phyloP scores from a whole-genome alignment of 805 yeast genomes.

The Lipomyces kockii region DNA sequence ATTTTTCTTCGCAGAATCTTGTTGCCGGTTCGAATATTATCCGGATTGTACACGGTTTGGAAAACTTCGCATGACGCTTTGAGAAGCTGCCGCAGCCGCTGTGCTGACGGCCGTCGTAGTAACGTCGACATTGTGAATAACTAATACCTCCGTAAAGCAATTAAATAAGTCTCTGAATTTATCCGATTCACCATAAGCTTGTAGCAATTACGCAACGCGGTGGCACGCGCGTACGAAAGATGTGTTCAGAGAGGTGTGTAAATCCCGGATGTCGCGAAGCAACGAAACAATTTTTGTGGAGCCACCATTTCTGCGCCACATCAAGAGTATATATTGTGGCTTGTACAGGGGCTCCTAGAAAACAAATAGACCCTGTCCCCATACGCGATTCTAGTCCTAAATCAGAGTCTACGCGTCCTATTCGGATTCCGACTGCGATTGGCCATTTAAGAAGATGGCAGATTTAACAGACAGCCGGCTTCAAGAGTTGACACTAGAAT shows the following conservation, averaged over 20 bases:
- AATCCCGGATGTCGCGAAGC: background rate
- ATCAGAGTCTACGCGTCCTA: background rate
- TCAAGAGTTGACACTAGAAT: conserved; percentile 10
- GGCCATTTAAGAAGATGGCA: background rate
- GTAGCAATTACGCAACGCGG: background rate
- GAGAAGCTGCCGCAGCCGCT: conserved; percentile 60
- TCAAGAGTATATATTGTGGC: background rate
- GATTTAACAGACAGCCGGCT: conserved; percentile 9
- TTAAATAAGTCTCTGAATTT: background rate
- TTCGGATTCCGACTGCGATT: background rate
- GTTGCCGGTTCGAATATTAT: conserved; percentile 68
- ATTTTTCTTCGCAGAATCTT: conserved; percentile 69
- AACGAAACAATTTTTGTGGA: background rate
- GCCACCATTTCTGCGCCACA: background rate
- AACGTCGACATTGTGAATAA: background rate
- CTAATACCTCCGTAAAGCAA: background rate
- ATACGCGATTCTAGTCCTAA: background rate
- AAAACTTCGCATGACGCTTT: conserved; percentile 69
- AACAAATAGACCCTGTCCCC: background rate
- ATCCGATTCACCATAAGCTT: background rate
- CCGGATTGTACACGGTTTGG: conserved; percentile 72
- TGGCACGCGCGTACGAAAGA: background rate
- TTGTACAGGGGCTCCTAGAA: background rate
- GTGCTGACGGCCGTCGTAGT: conserved; percentile 45
- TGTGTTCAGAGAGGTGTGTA: background rate